Evolutionary conservation across 2,329 filamentous ascomycete species (phyloP), one percentile per base, ranked within the genome.

Genomic region (Cytospora leucostoma): DNA sequence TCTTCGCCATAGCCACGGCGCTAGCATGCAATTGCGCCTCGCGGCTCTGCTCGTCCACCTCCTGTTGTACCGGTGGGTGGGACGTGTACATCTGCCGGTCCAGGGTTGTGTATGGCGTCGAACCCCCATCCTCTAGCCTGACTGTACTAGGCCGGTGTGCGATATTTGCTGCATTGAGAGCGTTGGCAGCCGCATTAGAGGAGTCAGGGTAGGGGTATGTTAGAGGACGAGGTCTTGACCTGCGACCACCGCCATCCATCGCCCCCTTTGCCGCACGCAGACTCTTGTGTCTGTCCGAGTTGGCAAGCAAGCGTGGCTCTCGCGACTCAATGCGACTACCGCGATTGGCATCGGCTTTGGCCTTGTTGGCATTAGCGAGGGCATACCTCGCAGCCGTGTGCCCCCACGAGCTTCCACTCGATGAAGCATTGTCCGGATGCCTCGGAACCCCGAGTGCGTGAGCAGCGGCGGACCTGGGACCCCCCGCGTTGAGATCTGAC

Each of bases 1-100:
- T 86, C 75, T 89, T 90, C 7, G 93, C 93, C 92, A 97, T 96
- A 12, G 90, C 91, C 3, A 97, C 80, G 2, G 93, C 92, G 21
- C 92, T 94, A 35, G 92, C 91, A 67, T 89, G 89, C 3, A 96
- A 79, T 5, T 88, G 86, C 68, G 92, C 89, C 52, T 88, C 84
- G 63, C 84, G 86, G 66, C 84, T 87, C 73, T 88, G 84, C 70
- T 97, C 92, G 49, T 95, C 88, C 0, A 87, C 77, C 71, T 96
- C 91, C 2, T 84, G 78, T 33, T 85, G 82, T 3, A 96, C 85
- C 0, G 88, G 88, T 4, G 93, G 92, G 38, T 86, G 79, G 1
- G 90, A 88, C 0, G 89, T 92, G 72, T 89, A 96, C 86, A 96
- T 90, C 66, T 88, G 87, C 66, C 88, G 82, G 40, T 84, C 81